A percentile compares a stretch with the other conserved stretches of the same genome.
phyloP scores from a whole-genome alignment of 345 rosid species.

The Crucihimalaya himalaica region DNA sequence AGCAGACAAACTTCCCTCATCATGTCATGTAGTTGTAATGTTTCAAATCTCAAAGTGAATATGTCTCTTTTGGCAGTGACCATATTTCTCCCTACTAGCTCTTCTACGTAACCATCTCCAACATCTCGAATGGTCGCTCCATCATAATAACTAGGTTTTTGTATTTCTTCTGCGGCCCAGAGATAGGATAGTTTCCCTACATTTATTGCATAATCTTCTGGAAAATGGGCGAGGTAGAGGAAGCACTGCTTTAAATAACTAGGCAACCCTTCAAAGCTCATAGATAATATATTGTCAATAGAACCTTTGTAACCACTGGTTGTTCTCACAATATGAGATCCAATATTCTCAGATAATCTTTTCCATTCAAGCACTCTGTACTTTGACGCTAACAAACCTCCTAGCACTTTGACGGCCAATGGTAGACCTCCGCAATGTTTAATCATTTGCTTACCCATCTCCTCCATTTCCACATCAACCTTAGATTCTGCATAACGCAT shows the following conservation, averaged over 20 bases:
- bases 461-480: constrained; percentile 6
- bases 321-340: not conserved
- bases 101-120: constrained; percentile 29
- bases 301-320: no score
- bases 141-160: not conserved
- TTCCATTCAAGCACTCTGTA: not conserved
- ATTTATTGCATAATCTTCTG: constrained; percentile 30
- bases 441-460: constrained; percentile 6
- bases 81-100: constrained; percentile 37
- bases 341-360: not conserved
- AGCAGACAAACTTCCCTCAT: constrained; percentile 28
- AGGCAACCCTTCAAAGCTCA: constrained; percentile 19
- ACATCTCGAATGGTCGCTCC: constrained; percentile 27
- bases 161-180: constrained; percentile 38
- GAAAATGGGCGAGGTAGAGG: constrained; percentile 20
- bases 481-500: not conserved
- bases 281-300: not conserved
- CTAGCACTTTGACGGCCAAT: constrained; percentile 3
- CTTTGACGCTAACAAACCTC: not conserved
- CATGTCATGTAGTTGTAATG: constrained; percentile 13
- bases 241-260: constrained; percentile 13
- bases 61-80: constrained; percentile 8
- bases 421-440: constrained; percentile 17
- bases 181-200: constrained; percentile 22
- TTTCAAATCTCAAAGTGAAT: not conserved